phyloP scores from a whole-genome alignment of 1,139 yeast genomes.

The Debaryomycetaceae sp. region DNA sequence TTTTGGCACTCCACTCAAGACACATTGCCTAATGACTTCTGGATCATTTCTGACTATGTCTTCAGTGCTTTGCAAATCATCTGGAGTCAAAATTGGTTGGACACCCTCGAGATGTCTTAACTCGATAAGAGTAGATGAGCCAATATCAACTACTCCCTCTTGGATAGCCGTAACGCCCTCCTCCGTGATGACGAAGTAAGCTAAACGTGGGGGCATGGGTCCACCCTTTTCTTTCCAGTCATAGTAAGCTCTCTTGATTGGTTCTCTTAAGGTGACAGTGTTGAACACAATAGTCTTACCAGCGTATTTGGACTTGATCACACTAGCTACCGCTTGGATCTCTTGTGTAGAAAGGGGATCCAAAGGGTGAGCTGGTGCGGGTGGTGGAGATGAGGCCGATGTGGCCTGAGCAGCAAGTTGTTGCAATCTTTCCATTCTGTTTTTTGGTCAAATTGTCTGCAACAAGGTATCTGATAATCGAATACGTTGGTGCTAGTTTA shows the following conservation, averaged over 20 bases:
- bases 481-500: not conserved
- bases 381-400: slow-evolving; percentile 51
- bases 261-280: slow-evolving; percentile 69
- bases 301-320: slow-evolving; percentile 32
- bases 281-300: slow-evolving; percentile 56
- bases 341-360: slow-evolving; percentile 68
- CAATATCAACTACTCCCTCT: slow-evolving; percentile 66
- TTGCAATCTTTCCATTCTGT: slow-evolving; percentile 59
- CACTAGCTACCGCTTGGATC: slow-evolving; percentile 33
- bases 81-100: slow-evolving; percentile 73
- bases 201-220: slow-evolving; percentile 64
- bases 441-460: not conserved
- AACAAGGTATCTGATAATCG: not conserved
- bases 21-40: slow-evolving; percentile 69
- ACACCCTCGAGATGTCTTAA: slow-evolving; percentile 53
- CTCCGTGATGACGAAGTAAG: slow-evolving; percentile 62
- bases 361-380: slow-evolving; percentile 61
- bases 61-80: slow-evolving; percentile 63
- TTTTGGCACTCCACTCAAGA: slow-evolving; percentile 61
- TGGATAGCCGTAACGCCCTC: slow-evolving; percentile 57
- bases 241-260: slow-evolving; percentile 57
- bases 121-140: slow-evolving; percentile 42
- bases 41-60: slow-evolving; percentile 65
- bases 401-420: slow-evolving; percentile 65
- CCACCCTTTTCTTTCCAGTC: slow-evolving; percentile 64